Conservation (phyloP, 179 eudicot species). For the Nepenthes alata region DNA sequence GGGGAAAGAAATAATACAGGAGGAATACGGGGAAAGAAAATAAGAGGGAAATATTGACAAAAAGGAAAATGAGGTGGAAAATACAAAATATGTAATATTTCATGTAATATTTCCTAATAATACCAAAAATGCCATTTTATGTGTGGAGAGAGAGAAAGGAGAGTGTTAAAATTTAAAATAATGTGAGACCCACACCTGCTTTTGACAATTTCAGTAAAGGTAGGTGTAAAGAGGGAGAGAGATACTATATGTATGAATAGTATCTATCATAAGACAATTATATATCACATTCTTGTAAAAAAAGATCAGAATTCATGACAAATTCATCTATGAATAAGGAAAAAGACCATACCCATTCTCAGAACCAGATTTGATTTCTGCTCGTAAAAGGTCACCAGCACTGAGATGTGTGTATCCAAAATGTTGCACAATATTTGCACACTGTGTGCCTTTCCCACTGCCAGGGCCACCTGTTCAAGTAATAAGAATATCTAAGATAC, state of each 20-base stretch:
- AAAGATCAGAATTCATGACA: neutral
- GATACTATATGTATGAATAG: neutral
- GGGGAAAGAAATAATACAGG: no score
- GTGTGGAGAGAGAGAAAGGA: no score
- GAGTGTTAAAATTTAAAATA: no score
- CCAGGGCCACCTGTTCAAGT: constrained; percentile 83
- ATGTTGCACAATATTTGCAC: constrained; percentile 64
- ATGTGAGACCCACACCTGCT: no score
- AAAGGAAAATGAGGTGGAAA: no score
- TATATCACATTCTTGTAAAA: neutral
- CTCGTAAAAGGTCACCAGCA: constrained; percentile 95
- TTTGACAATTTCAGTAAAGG: no score
- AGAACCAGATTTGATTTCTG: constrained; percentile 79
- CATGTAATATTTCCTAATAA: no score
- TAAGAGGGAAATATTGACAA: no score
- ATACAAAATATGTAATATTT: no score
- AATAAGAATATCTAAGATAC: neutral
- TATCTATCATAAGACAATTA: neutral
- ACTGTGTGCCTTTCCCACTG: constrained; percentile 96
- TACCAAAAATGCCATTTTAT: no score
- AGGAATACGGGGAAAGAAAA: no score
- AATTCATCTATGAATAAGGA: neutral
- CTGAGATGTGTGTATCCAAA: constrained; percentile 94
- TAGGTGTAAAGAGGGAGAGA: no score
- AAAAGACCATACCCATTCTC: constrained; percentile 44